Percentiles rank a stretch among this genome's conserved stretches.
These are phyloP conservation scores for Globisporangium nodosum DNA, from an alignment of 352 stramenopile genomes.

Conservation along the genomic window DNA sequence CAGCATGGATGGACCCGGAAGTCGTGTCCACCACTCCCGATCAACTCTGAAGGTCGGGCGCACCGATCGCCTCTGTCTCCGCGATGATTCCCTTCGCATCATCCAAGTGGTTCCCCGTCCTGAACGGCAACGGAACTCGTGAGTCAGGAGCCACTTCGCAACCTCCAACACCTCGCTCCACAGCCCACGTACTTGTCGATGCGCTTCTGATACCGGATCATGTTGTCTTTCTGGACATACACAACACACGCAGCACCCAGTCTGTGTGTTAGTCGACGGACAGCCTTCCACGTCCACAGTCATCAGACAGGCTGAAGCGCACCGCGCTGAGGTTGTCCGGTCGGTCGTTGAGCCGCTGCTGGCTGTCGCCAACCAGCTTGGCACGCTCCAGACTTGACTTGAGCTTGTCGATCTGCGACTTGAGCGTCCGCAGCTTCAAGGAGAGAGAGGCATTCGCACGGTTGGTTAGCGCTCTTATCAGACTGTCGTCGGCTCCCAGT, in stretches of 20 bases:
- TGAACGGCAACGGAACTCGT: slow-evolving; percentile 5
- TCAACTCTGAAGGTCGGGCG: neutral
- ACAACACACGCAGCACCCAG: neutral
- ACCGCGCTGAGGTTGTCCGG: slow-evolving; percentile 34
- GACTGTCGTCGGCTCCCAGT: neutral
- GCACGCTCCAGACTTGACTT: slow-evolving; percentile 76
- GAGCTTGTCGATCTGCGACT: slow-evolving; percentile 84
- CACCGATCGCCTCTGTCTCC: slow-evolving; percentile 58
- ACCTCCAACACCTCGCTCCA: neutral
- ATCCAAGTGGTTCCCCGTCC: slow-evolving; percentile 61
- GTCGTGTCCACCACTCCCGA: neutral
- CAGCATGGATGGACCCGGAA: neutral
- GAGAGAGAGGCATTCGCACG: neutral
- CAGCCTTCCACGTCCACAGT: neutral
- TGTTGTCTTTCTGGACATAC: slow-evolving; percentile 53
- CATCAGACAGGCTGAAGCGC: slow-evolving; percentile 1
- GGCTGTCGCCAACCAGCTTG: slow-evolving; percentile 67
- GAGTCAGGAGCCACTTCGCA: neutral
- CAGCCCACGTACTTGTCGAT: slow-evolving; percentile 36
- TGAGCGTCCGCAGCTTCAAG: slow-evolving; percentile 61
- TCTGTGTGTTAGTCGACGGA: neutral
- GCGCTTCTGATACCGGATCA: slow-evolving; percentile 66
- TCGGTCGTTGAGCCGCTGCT: slow-evolving; percentile 47
- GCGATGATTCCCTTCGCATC: slow-evolving; percentile 68
- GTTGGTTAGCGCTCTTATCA: neutral